These are phyloP conservation scores for Gossypium arboreum DNA, from an alignment of 345 rosid genomes.

Conservation along the genomic window DNA sequence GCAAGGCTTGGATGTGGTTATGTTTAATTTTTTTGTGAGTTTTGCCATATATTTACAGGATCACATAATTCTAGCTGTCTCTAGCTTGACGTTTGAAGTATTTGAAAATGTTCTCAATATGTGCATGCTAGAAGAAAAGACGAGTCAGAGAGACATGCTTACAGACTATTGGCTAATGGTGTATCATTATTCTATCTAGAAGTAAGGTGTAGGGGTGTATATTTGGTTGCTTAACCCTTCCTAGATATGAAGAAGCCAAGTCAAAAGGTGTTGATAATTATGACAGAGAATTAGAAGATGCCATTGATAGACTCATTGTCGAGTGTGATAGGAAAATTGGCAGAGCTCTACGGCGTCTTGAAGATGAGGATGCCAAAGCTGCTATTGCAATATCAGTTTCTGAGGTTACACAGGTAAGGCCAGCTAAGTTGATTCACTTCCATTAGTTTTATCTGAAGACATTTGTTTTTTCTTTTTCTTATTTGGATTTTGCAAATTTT, in stretches of 20 bases:
- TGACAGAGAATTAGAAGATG: slow-evolving; percentile 93
- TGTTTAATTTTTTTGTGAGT: neutral
- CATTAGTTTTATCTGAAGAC: neutral
- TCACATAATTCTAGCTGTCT: neutral
- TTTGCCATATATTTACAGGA: neutral
- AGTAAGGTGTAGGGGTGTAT: neutral
- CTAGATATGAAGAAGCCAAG: slow-evolving; percentile 86
- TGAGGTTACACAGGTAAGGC: slow-evolving; percentile 86
- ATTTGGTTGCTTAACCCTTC: slow-evolving; percentile 29
- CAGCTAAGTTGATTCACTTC: neutral
- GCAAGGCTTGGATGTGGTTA: neutral
- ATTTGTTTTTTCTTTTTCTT: neutral
- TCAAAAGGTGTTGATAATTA: slow-evolving; percentile 76
- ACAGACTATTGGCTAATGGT: neutral
- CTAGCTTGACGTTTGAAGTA: neutral
- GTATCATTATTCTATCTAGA: neutral
- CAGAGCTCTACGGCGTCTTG: slow-evolving; percentile 96
- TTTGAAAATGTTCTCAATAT: neutral
- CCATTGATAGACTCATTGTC: slow-evolving; percentile 87
- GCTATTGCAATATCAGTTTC: slow-evolving; percentile 97
- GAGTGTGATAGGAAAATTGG: slow-evolving; percentile 97
- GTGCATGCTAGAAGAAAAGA: neutral
- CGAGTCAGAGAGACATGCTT: neutral
- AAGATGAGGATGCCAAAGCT: slow-evolving; percentile 99
- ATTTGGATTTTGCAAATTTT: slow-evolving; percentile 1